Evolutionary conservation across 495 filamentous ascomycete genomes (phyloP), one percentile per base, ranked within the genome.

Genomic region (Apiosordaria backusii): DNA sequence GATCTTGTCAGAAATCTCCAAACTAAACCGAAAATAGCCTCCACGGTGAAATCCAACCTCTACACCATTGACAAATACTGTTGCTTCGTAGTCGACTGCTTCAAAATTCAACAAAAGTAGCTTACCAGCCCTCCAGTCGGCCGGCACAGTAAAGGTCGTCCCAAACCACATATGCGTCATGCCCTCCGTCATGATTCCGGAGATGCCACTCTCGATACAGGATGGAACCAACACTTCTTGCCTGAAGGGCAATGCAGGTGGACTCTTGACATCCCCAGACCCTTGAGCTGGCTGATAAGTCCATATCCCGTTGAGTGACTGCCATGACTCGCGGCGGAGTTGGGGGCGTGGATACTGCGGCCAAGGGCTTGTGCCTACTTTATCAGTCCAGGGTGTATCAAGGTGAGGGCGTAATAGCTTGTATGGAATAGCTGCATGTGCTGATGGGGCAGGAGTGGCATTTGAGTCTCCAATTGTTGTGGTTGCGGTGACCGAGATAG

Each of bases 271-370:
- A 26, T 81, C 81, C 26, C 76, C 74, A 6, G 76, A 66, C 55
- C 72, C 69, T 0, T 71, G 68, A 0, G 82, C 85, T 61, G 79
- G 76, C 65, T 83, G 79, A 67, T 85, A 89, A n/a, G 83, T 82
- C 88, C 88, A 90, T 18, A 90, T 79, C 0, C 88, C 88, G 69
- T 90, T 89, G 35, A 89, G 76, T 45, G 77, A 88, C 73, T 86
- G 75, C 88, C 88, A 90, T 21, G 81, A 69, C 4, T 82, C 76
- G 1, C 88, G 82, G 58, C 82, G 74, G 50, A 88, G 78, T 67
- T 84, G 84, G 0, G 88, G 88, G 9, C 88, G 84, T 9, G 88
- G 88, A 75, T 90, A 87, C 68, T 89, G 83, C 2, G 87, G 84
- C 88, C 88, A 90, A 0, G 87, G 88, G 58, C 86, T 74, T 0